These are phyloP conservation scores for Diaporthe helianthi DNA, from an alignment of 2,329 filamentous ascomycete genomes.

Conservation along the genomic window DNA sequence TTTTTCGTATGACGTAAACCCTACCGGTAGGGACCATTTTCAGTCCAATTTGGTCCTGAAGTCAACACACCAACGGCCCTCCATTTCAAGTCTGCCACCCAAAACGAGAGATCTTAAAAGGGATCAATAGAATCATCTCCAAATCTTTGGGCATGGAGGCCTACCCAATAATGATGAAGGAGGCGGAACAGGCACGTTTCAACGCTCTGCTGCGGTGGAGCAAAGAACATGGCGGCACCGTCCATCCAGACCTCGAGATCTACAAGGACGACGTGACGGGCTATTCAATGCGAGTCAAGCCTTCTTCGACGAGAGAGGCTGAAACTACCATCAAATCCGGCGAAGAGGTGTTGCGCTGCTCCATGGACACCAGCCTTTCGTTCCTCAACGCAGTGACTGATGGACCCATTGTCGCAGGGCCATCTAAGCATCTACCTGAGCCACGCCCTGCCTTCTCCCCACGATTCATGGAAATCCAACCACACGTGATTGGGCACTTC, in stretches of 20 bases:
- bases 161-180: slow-evolving; percentile 37
- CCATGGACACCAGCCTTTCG: slow-evolving; percentile 61
- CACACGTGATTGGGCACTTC: slow-evolving; percentile 70
- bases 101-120: not conserved
- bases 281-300: slow-evolving; percentile 60
- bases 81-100: not conserved
- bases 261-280: slow-evolving; percentile 58
- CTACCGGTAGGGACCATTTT: no score
- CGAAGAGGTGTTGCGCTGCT: slow-evolving; percentile 59
- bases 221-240: slow-evolving; percentile 49
- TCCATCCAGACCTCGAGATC: slow-evolving; percentile 61
- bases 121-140: not conserved
- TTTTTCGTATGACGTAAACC: not conserved
- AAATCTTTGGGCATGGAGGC: no score
- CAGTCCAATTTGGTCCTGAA: no score
- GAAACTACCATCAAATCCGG: slow-evolving; percentile 41
- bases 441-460: slow-evolving; percentile 49
- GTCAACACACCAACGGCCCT: not conserved
- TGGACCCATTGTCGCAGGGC: slow-evolving; percentile 39
- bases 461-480: slow-evolving; percentile 58
- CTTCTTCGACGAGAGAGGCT: not conserved
- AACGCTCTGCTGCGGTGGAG: slow-evolving; percentile 57
- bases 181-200: slow-evolving; percentile 39
- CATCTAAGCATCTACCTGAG: not conserved
- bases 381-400: slow-evolving; percentile 61